Base-by-base conservation (phyloP, 441 rosid genomes). In the Capsella rubella region DNA sequence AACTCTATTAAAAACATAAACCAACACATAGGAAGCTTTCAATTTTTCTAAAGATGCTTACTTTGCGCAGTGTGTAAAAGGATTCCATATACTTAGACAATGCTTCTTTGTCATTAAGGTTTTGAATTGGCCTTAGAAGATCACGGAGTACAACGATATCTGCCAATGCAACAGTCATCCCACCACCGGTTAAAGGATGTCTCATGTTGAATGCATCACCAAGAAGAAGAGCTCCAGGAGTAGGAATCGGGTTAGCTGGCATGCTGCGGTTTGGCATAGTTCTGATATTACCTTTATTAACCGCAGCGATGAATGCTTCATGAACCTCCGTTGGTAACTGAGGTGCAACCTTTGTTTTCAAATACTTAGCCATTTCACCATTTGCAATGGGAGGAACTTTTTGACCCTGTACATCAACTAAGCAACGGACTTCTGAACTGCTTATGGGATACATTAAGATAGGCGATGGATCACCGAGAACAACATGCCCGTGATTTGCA, bases 191-290 rank as follows among this genome's bases (percentile, higher is more conserved):
- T 84, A 84, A 78, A 69, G 90, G 92, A 78, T 88, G 92, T 35
- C 89, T 84, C 92, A 88, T 86, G 78, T 86, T 88, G 84, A 86
- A 88, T 55, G 92, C 81, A 67, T 88, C 90, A 1, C 92, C 92
- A 14, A 84, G 71, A 47, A 88, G 73, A 79, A 88, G 88, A 16
- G 90, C 92, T 54, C 92, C 88, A n/a, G 84, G 86, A 15, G 83
- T 82, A 4, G 78, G 84, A 50, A 79, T 67, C 14, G 90, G 87
- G 82, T 84, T 78, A 62, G 89, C 90, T 25, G 92, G 87, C 92
- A 86, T 84, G 81, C 84, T 84, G 51, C 86, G 76, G 79, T 83
- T 87, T 1, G 86, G 87, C 88, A 87, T 87, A 31, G 85, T 83
- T 78, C 78, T 86, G 39, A 88, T 82, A 15, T 78, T 81, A 71